Evolutionary conservation across 2,329 filamentous ascomycete genomes (phyloP).

Genomic region (Neurospora crassa): DNA sequence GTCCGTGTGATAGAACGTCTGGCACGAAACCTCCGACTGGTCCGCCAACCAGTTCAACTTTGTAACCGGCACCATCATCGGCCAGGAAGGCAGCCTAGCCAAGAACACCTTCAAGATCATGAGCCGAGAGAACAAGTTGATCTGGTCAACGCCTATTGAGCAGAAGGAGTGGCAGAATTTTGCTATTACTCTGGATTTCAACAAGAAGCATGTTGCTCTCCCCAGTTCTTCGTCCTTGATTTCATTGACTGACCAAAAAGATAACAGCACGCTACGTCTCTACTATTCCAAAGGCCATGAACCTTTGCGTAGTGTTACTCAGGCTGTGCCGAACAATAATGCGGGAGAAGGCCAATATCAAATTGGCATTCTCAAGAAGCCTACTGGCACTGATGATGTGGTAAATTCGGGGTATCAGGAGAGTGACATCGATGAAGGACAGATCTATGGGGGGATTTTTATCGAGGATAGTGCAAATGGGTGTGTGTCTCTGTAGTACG

Average conservation of each 20-base stretch:
- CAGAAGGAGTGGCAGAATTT: slow-evolving; percentile 49
- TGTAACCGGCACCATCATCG: slow-evolving; percentile 26
- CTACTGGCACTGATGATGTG: slow-evolving; percentile 39
- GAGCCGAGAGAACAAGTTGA: slow-evolving; percentile 27
- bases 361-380: slow-evolving; percentile 50
- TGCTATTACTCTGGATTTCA: slow-evolving; percentile 45
- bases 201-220: slow-evolving; percentile 36
- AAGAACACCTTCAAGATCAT: slow-evolving; percentile 33
- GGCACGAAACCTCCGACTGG: slow-evolving; percentile 29
- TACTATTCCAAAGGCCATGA: slow-evolving; percentile 43
- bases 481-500: slow-evolving; percentile 30
- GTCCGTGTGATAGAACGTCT: slow-evolving; percentile 19
- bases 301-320: slow-evolving; percentile 37
- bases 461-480: slow-evolving; percentile 34
- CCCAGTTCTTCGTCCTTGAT: no score
- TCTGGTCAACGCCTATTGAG: slow-evolving; percentile 34
- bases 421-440: slow-evolving; percentile 35
- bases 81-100: slow-evolving; percentile 22
- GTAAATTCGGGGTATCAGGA: slow-evolving; percentile 40
- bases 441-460: slow-evolving; percentile 41
- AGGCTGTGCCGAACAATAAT: slow-evolving; percentile 37
- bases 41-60: slow-evolving; percentile 30
- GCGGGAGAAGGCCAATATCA: slow-evolving; percentile 45
- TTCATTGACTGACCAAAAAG: no score
- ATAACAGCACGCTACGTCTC: slow-evolving; percentile 39